These are phyloP conservation scores for Heterobasidion annosum DNA, from an alignment of 1,284 basidiomycete genomes.

Conservation along the genomic window DNA sequence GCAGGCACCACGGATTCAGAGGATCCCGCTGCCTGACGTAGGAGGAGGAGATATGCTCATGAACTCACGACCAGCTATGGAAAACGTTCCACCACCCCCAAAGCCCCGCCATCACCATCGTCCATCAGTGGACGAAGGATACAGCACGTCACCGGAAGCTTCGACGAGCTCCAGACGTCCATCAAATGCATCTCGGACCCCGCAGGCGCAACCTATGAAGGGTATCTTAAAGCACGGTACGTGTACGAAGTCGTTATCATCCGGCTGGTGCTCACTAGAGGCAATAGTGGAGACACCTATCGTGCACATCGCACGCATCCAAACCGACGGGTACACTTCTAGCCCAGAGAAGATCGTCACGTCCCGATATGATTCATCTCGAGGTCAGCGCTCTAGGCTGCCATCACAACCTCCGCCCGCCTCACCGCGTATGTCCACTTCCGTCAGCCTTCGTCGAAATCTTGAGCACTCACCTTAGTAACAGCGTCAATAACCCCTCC, in stretches of 20 bases:
- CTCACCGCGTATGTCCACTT: background rate
- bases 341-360: conserved; percentile 8
- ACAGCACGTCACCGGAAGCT: conserved; percentile 13
- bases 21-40: conserved; percentile 20
- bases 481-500: conserved; percentile 5
- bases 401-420: background rate
- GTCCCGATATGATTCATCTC: background rate
- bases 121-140: conserved; percentile 10
- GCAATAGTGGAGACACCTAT: background rate
- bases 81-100: background rate
- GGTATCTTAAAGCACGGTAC: conserved; percentile 17
- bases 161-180: background rate
- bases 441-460: background rate
- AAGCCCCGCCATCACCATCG: conserved; percentile 9
- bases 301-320: background rate
- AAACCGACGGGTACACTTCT: conserved; percentile 9
- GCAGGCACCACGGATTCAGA: conserved; percentile 18
- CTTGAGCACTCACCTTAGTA: background rate
- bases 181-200: conserved; percentile 2
- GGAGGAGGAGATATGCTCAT: conserved; percentile 9
- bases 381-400: background rate
- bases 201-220: conserved; percentile 11
- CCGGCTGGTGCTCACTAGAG: background rate
- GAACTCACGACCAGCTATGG: background rate
- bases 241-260: background rate